phyloP scores from a whole-genome alignment of 2,329 filamentous ascomycete genomes.

The Shiraia bambusicola region DNA sequence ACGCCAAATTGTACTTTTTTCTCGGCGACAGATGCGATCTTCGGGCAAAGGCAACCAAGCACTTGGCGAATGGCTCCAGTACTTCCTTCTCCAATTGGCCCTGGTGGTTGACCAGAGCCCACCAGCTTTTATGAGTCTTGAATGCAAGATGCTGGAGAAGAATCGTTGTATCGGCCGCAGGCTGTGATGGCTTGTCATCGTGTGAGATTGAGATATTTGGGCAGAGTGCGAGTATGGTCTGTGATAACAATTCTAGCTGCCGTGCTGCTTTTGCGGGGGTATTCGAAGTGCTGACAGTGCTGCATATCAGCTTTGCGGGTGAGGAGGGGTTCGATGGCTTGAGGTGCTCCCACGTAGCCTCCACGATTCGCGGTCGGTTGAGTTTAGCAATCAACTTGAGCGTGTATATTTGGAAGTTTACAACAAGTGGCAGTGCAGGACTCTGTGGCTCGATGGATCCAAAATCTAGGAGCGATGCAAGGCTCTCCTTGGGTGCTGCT shows the following conservation, averaged over 20 bases:
- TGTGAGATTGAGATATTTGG: conserved; percentile 67
- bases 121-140: conserved; percentile 63
- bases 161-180: conserved; percentile 60
- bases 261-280: conserved; percentile 58
- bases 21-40: conserved; percentile 46
- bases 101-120: conserved; percentile 62
- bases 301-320: conserved; percentile 59
- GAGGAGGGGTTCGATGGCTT: conserved; percentile 57
- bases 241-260: conserved; percentile 67
- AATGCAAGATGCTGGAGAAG: conserved; percentile 66
- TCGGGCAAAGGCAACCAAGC: conserved; percentile 61
- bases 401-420: conserved; percentile 64
- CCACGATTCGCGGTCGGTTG: conserved; percentile 61
- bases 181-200: conserved; percentile 61
- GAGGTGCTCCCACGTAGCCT: conserved; percentile 59
- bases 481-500: conserved; percentile 47
- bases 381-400: conserved; percentile 63
- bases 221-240: conserved; percentile 64
- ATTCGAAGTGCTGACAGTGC: conserved; percentile 52
- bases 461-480: conserved; percentile 66
- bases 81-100: conserved; percentile 65
- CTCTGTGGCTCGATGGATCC: conserved; percentile 43
- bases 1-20: conserved; percentile 46
- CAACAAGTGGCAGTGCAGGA: conserved; percentile 55
- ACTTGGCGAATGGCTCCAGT: conserved; percentile 64